Percentiles rank a stretch among this genome's conserved stretches.
Evolutionary conservation across 164 flowering plant genomes (phyloP).

Genomic region (Chimonanthus salicifolius): DNA sequence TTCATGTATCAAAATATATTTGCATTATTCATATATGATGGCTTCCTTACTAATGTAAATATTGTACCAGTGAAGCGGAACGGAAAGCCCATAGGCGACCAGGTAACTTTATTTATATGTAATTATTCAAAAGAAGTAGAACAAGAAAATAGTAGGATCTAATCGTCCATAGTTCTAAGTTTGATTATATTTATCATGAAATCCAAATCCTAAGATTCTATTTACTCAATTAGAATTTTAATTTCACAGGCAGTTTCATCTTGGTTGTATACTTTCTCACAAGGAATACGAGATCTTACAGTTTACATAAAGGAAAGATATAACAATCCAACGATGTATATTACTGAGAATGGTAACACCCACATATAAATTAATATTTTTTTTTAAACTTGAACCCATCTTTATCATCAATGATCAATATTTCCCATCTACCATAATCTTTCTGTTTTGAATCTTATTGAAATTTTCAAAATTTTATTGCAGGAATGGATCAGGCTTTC

Average conservation of each 20-base stretch:
- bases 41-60: no score
- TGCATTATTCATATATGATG: no score
- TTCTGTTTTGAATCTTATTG: no score
- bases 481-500: no score
- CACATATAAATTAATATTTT: background rate
- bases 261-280: constrained; percentile 19
- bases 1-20: no score
- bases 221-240: background rate
- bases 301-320: constrained; percentile 1
- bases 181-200: background rate
- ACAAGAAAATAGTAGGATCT: background rate
- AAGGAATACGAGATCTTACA: constrained; percentile 17
- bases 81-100: constrained; percentile 16
- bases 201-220: background rate
- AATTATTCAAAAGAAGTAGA: background rate
- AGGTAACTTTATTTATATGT: background rate
- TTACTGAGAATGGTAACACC: constrained; percentile 20
- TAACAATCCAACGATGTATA: no score
- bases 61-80: constrained; percentile 11
- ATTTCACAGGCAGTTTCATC: constrained; percentile 12
- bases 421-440: no score
- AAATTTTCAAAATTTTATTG: no score
- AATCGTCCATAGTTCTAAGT: background rate
- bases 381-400: no score
- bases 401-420: no score